Evolutionary conservation across 192 early-diverging fungal species (phyloP), one percentile per base, ranked within the genome.

Genomic region (Backusella psychrophila): DNA sequence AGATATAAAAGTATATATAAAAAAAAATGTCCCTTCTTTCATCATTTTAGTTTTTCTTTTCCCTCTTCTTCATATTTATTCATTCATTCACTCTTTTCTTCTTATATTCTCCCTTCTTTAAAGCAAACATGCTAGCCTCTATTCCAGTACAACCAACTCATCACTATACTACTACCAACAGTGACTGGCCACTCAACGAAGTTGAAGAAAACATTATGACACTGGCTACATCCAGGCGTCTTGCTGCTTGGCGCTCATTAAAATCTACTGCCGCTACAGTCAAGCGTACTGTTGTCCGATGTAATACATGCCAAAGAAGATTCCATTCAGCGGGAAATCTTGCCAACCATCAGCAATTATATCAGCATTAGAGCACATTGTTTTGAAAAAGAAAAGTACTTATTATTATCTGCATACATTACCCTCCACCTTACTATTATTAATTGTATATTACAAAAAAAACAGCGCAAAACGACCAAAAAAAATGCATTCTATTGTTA

Each of bases 301-400:
- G 70, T 26, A 12, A 52, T 44, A 46, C 70, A 71, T 71, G 70
- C 70, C 42, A 71, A 71, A 44, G 70, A 71, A 38, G 70, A 38
- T 71, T 71, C 6, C 70, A 71, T 71, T 71, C 70, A 12, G 39
- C 19, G 5, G 70, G 70, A 38, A 71, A 71, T 46, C 70, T 71
- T 46, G 41, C 38, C 49, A 71, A 71, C 29, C 70, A 71, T 44
- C 70, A 71, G 33, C 70, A 71, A 71, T n/a, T 71, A 71, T 71
- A 71, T 46, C 39, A 42, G 12, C 70, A 71, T 26, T 71, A 71
- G 41, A 26, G 19, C 2, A 19, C 38, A 23, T 41, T 26, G 21
- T 21, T 23, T 41, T 17, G 23, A 41, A 71, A 71, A 59, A 59
- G n/a, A 53, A 52, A 56, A 56, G 53, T 56, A 56, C 53, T 56